These are phyloP conservation scores for Globisporangium middletonii DNA, from an alignment of 352 stramenopile species.

Conservation along the genomic window DNA sequence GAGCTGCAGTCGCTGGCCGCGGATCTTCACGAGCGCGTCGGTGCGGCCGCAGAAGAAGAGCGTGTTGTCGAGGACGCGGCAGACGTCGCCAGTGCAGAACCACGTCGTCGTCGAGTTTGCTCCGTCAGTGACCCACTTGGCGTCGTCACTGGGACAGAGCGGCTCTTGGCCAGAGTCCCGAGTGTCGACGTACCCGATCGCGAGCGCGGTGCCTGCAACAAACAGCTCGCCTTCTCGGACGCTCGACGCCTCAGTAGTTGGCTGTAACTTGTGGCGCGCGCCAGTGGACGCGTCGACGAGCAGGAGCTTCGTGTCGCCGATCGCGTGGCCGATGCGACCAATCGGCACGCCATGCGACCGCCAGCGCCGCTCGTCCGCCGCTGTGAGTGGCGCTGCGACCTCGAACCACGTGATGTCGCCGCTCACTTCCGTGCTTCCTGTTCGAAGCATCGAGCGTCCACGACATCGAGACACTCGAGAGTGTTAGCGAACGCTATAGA, in stretches of 20 bases:
- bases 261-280: slow-evolving; percentile 4
- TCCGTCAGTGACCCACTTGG: slow-evolving; percentile 1
- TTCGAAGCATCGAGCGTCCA: background rate
- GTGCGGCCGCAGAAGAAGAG: slow-evolving; percentile 39
- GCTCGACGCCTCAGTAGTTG: background rate
- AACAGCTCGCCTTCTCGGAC: slow-evolving; percentile 24
- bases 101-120: background rate
- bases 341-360: slow-evolving; percentile 37
- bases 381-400: slow-evolving; percentile 19
- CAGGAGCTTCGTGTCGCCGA: slow-evolving; percentile 24
- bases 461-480: no score
- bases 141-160: background rate
- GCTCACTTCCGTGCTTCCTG: slow-evolving; percentile 59
- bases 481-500: slow-evolving; percentile 1
- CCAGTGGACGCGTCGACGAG: slow-evolving; percentile 6
- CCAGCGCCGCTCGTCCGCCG: slow-evolving; percentile 20
- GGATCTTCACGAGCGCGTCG: slow-evolving; percentile 50
- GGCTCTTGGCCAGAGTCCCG: background rate
- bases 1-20: slow-evolving; percentile 43
- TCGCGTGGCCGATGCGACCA: slow-evolving; percentile 14
- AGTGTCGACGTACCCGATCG: slow-evolving; percentile 24
- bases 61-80: slow-evolving; percentile 18
- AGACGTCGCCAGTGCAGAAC: slow-evolving; percentile 45
- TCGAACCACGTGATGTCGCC: slow-evolving; percentile 47
- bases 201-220: slow-evolving; percentile 26